Percentiles rank a stretch among this genome's conserved stretches.
Evolutionary conservation across 2,329 filamentous ascomycete species (phyloP).

Genomic region (Chaetomiaceae sp.): DNA sequence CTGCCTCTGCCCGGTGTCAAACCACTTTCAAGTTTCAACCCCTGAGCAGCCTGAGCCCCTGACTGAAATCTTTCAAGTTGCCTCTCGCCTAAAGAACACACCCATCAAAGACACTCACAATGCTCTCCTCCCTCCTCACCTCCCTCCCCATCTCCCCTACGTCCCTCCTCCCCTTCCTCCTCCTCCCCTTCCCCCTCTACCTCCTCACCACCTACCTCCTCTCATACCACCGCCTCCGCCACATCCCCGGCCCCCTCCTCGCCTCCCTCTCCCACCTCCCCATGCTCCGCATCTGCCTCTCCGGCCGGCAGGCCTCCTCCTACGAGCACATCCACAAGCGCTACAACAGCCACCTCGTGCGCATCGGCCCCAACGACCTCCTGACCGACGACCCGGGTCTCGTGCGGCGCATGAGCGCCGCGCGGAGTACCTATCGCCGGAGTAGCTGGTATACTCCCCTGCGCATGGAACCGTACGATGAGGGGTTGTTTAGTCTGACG

Average conservation of each 20-base stretch:
- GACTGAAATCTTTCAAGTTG: too few relatives aligned
- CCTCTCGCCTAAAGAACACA: too few relatives aligned
- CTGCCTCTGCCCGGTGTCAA: too few relatives aligned
- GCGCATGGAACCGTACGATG: conserved; percentile 40
- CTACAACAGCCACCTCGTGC: conserved; percentile 28
- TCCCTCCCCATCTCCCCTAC: neutral
- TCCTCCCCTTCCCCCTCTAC: neutral
- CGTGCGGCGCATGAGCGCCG: conserved; percentile 22
- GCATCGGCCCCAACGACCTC: conserved; percentile 32
- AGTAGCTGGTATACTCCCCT: conserved; percentile 38
- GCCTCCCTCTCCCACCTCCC: conserved; percentile 12
- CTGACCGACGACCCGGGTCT: conserved; percentile 28
- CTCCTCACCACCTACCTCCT: neutral
- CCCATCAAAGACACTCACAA: too few relatives aligned
- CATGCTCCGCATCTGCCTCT: neutral
- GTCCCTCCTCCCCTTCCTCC: neutral
- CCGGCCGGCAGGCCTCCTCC: conserved; percentile 22
- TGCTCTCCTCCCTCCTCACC: neutral
- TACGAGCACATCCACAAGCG: conserved; percentile 23
- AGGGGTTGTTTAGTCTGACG: conserved; percentile 43
- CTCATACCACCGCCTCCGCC: conserved; percentile 6
- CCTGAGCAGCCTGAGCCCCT: too few relatives aligned
- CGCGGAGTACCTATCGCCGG: conserved; percentile 22
- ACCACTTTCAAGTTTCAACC: too few relatives aligned
- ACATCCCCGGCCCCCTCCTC: conserved; percentile 12